phyloP scores from a whole-genome alignment of 1,284 basidiomycete species.

The Peniophora sp. region DNA sequence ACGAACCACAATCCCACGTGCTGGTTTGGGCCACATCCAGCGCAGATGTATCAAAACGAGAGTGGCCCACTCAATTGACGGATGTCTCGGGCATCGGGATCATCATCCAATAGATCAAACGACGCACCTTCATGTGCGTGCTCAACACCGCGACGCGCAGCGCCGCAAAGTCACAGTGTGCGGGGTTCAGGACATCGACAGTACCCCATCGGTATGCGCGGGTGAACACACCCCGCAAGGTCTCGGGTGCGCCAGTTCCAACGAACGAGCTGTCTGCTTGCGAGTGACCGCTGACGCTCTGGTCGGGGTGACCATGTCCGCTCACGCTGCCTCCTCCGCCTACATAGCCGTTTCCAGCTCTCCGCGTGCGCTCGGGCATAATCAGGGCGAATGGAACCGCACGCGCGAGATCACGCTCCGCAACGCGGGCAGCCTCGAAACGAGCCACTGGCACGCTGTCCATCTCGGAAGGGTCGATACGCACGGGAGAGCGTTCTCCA shows the following conservation, averaged over 20 bases:
- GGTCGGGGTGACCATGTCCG: neutral
- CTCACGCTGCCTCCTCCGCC: neutral
- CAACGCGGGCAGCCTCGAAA: slow-evolving; percentile 36
- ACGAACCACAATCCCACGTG: too few relatives aligned
- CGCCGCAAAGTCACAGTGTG: slow-evolving; percentile 78
- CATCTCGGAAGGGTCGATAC: slow-evolving; percentile 47
- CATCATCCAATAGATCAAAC: too few relatives aligned
- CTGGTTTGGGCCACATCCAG: too few relatives aligned
- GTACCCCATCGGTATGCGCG: slow-evolving; percentile 77
- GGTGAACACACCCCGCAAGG: slow-evolving; percentile 62
- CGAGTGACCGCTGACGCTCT: neutral
- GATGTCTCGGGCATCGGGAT: too few relatives aligned
- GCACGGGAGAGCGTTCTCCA: slow-evolving; percentile 37
- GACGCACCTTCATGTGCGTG: slow-evolving; percentile 69
- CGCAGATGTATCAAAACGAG: too few relatives aligned
- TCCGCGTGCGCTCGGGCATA: slow-evolving; percentile 45
- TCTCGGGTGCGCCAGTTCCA: slow-evolving; percentile 47
- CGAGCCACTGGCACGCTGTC: slow-evolving; percentile 67
- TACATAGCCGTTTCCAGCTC: slow-evolving; percentile 16
- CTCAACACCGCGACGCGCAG: slow-evolving; percentile 70
- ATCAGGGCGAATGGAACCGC: slow-evolving; percentile 73
- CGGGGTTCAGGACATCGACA: slow-evolving; percentile 74
- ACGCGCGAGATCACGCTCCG: slow-evolving; percentile 44
- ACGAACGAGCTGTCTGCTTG: slow-evolving; percentile 16
- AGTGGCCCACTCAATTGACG: too few relatives aligned